Evolutionary conservation across 768 basidiomycete species (phyloP), one percentile per base, ranked within the genome.

Genomic region (Filobasidium floriforme): DNA sequence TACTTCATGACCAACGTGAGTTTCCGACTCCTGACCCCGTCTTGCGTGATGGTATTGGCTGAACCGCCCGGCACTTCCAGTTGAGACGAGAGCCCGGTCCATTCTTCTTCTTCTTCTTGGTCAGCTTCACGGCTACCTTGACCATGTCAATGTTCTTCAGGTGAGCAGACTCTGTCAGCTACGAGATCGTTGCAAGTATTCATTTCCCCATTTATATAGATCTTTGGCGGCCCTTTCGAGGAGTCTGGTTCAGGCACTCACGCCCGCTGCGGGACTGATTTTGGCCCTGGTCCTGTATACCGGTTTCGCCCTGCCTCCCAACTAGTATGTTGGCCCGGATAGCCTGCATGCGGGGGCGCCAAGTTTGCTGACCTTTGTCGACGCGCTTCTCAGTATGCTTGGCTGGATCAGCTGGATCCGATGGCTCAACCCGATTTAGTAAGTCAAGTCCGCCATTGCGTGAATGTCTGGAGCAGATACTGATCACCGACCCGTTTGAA

Each of bases 241-340:
- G 9, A 86, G 86, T 0, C 77, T 89, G 62, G 81, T 82, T 26
- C 88, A 87, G 84, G 85, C 74, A n/a, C 65, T 80, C 85, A 32
- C 84, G 82, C 40, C 84, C 81, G 49, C 77, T 15, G 80, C 80
- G n/a, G 84, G 90, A 80, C 86, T 90, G 80, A 82, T 90, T 66
- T 86, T 89, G 3, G 87, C 87, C 74, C 85, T 91, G 73, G 80
- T 89, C 62, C 80, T 85, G 70, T 91, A 88, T 73, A 81, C 83
- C 22, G 88, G 37, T 9, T 60, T 60, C 29, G 37, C 44, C n/a
- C 28, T 67, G 26, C 61, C 66, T n/a, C 46, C 55, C 14, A 52
- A 32, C 88, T 4, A 49, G 46, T 88, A 88, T 73, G 83, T 86
- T 9, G 14, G 32, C 32, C 3, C 51, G 19, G 46, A 14, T 4